phyloP scores from a whole-genome alignment of 495 filamentous ascomycete genomes.

The Physcia stellaris region DNA sequence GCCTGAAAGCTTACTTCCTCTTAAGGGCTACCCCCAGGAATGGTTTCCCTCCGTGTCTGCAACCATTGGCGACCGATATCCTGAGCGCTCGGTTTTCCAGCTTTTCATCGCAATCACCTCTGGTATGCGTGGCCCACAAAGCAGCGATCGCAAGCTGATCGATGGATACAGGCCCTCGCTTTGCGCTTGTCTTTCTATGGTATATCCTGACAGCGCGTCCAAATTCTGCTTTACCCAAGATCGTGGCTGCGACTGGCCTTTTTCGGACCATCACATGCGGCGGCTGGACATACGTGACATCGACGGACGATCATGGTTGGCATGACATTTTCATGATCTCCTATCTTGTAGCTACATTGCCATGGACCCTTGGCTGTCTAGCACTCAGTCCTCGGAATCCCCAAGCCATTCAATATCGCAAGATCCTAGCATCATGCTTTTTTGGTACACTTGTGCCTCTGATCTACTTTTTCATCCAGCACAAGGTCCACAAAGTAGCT shows the following conservation, averaged over 20 bases:
- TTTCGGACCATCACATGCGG: conserved; percentile 90
- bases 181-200: conserved; percentile 83
- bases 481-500: conserved; percentile 88
- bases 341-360: conserved; percentile 85
- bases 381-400: conserved; percentile 78
- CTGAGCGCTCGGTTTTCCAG: conserved; percentile 92
- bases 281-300: conserved; percentile 98
- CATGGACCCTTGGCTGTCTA: conserved; percentile 89
- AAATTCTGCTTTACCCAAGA: conserved; percentile 62
- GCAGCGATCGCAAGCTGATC: background rate
- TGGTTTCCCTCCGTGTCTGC: conserved; percentile 99
- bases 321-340: conserved; percentile 99
- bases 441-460: conserved; percentile 83
- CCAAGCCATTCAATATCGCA: conserved; percentile 75
- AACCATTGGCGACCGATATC: conserved; percentile 97
- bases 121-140: conserved; percentile 43
- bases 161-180: conserved; percentile 65
- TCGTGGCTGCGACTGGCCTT: conserved; percentile 65
- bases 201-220: conserved; percentile 75
- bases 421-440: conserved; percentile 69
- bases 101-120: conserved; percentile 95
- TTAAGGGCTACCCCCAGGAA: conserved; percentile 78
- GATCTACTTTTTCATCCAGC: conserved; percentile 96
- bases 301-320: conserved; percentile 96
- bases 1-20: background rate